Conservation (phyloP, 345 rosid genomes). For the Camelina sativa region DNA sequence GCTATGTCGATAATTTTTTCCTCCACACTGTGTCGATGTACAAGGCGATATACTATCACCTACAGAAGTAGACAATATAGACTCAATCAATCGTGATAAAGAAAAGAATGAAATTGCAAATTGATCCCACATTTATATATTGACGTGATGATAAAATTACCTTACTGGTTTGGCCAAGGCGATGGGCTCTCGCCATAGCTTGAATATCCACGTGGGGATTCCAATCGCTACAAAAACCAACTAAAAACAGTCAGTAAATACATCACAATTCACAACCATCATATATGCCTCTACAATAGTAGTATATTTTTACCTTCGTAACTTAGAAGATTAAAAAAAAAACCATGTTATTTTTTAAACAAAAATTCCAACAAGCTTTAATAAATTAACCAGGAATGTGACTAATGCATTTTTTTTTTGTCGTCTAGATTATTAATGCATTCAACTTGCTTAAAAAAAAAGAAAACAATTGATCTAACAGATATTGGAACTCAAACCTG, state of each 20-base stretch:
- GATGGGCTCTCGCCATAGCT: slow-evolving; percentile 98
- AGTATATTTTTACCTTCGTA: neutral
- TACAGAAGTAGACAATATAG: slow-evolving; percentile 43
- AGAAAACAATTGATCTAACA: neutral
- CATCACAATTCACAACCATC: neutral
- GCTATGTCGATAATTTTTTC: slow-evolving; percentile 85
- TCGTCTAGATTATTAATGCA: neutral
- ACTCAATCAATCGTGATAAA: slow-evolving; percentile 1
- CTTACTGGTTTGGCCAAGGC: slow-evolving; percentile 90
- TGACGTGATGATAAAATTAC: slow-evolving; percentile 42
- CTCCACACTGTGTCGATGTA: slow-evolving; percentile 78
- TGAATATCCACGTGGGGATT: slow-evolving; percentile 98
- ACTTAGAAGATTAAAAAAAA: neutral
- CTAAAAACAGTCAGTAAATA: slow-evolving; percentile 3
- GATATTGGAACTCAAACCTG: slow-evolving; percentile 53
- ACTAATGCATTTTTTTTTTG: too few relatives aligned
- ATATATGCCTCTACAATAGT: neutral
- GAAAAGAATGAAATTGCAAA: neutral
- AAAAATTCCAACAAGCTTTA: neutral
- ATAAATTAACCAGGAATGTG: neutral
- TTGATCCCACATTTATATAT: neutral
- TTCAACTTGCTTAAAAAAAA: neutral
- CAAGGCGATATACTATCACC: slow-evolving; percentile 88
- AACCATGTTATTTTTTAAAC: neutral
- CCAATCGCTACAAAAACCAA: slow-evolving; percentile 74